Percentiles rank a stretch among this genome's conserved stretches.
Conservation (phyloP, 1,284 basidiomycete genomes). For the Microstroma glucosiphilum region DNA sequence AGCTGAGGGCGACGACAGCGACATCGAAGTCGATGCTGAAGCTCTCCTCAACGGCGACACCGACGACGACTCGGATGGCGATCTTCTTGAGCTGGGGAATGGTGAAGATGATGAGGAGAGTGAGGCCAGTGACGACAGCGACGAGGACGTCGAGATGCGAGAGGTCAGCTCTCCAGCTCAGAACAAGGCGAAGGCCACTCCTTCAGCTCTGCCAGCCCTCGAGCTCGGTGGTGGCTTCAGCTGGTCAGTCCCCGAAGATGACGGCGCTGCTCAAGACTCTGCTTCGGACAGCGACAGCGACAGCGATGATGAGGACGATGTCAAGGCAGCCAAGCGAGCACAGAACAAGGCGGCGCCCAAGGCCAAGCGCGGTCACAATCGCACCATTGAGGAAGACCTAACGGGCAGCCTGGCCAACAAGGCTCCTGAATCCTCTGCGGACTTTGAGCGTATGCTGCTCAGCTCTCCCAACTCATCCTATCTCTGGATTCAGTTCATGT, state of each 20-base stretch:
- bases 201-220: slow-evolving; percentile 41
- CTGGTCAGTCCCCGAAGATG: slow-evolving; percentile 54
- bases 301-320: slow-evolving; percentile 54
- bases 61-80: slow-evolving; percentile 26
- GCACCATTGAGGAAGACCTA: slow-evolving; percentile 32
- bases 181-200: slow-evolving; percentile 5
- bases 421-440: slow-evolving; percentile 75
- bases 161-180: slow-evolving; percentile 14
- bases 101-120: slow-evolving; percentile 20
- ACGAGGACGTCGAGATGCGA: slow-evolving; percentile 20
- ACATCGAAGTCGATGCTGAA: slow-evolving; percentile 14
- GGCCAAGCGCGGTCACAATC: slow-evolving; percentile 18
- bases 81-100: slow-evolving; percentile 16
- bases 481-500: slow-evolving; percentile 99
- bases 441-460: slow-evolving; percentile 87
- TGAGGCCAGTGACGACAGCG: slow-evolving; percentile 29
- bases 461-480: slow-evolving; percentile 97
- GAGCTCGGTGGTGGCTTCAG: slow-evolving; percentile 55
- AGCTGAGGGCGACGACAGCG: slow-evolving; percentile 10
- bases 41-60: slow-evolving; percentile 17
- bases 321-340: slow-evolving; percentile 13
- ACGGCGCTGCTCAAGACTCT: slow-evolving; percentile 14
- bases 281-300: slow-evolving; percentile 17
- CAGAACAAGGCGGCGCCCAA: slow-evolving; percentile 10
- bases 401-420: slow-evolving; percentile 42